phyloP scores from a whole-genome alignment of 305 asterid species.

The Fraxinus dipetala region DNA sequence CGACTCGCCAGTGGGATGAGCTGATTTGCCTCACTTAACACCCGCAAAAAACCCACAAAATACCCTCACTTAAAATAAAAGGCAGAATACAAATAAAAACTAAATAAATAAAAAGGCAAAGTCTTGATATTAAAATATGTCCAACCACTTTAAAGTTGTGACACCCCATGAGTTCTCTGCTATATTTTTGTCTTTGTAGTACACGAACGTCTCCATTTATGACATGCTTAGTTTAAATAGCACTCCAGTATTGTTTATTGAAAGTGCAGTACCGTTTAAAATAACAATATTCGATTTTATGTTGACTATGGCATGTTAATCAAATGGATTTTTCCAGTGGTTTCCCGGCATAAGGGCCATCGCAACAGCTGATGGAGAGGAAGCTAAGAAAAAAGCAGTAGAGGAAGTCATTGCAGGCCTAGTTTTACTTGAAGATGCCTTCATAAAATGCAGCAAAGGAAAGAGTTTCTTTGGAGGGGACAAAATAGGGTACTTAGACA shows the following conservation, averaged over 20 bases:
- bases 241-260: background rate
- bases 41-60: too few species aligned
- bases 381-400: constrained; percentile 16
- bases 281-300: background rate
- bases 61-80: too few species aligned
- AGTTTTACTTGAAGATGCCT: constrained; percentile 42
- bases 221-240: background rate
- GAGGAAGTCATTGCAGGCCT: constrained; percentile 29
- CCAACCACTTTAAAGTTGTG: background rate
- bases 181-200: background rate
- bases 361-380: constrained; percentile 11
- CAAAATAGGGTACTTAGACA: constrained; percentile 47
- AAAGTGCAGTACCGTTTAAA: background rate
- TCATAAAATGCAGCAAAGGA: constrained; percentile 39
- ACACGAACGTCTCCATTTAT: background rate
- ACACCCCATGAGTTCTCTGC: background rate
- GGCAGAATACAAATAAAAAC: too few species aligned
- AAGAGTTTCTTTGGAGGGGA: constrained; percentile 42
- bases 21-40: too few species aligned
- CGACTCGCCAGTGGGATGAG: too few species aligned
- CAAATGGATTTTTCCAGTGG: constrained; percentile 9
- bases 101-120: background rate
- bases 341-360: constrained; percentile 17
- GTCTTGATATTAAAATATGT: background rate
- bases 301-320: background rate